Evolutionary conservation across 139 green algal genomes (phyloP).

Genomic region (Ettlia oleoabundans): DNA sequence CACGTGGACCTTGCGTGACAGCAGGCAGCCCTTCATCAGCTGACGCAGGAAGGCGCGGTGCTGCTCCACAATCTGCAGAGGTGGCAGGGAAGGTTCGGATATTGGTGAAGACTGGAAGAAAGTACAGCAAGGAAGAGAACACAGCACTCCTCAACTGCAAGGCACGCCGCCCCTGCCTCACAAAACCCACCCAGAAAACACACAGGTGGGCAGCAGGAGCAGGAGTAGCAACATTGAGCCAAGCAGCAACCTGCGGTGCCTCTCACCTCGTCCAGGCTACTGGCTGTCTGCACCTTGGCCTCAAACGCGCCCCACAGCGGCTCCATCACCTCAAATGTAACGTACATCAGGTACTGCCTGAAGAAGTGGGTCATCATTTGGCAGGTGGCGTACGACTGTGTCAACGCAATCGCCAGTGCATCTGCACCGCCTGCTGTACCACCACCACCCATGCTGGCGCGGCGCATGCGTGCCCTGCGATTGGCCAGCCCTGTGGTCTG

Average conservation of each 20-base stretch:
- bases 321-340: constrained; percentile 87
- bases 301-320: constrained; percentile 73
- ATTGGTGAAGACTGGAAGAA: neutral
- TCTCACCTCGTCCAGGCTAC: constrained; percentile 72
- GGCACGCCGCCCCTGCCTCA: neutral
- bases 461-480: constrained; percentile 20
- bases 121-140: neutral
- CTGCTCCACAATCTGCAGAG: constrained; percentile 62
- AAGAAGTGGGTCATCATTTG: constrained; percentile 78
- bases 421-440: neutral
- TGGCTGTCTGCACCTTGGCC: constrained; percentile 45
- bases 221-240: neutral
- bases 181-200: neutral
- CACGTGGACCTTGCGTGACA: constrained; percentile 58
- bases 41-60: constrained; percentile 72
- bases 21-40: constrained; percentile 66
- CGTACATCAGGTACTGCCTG: constrained; percentile 83
- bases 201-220: neutral
- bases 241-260: neutral
- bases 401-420: constrained; percentile 38
- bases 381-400: constrained; percentile 66
- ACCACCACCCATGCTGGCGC: neutral
- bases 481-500: constrained; percentile 49
- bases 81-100: neutral
- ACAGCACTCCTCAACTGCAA: neutral